Evolutionary conservation across 306 rosid species (phyloP), one percentile per base, ranked within the genome.

Genomic region (Hylodesmum podocarpum): DNA sequence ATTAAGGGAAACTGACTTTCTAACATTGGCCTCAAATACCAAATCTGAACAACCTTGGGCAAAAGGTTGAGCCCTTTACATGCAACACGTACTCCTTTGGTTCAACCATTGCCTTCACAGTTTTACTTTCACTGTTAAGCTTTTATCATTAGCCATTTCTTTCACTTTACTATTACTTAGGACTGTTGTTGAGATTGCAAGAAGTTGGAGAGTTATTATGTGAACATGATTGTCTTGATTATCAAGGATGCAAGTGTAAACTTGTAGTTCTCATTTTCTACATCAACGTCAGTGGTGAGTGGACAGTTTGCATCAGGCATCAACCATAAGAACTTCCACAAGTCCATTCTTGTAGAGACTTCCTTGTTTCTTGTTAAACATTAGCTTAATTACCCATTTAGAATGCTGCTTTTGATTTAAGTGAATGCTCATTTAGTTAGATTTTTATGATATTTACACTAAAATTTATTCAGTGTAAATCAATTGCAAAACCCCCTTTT

Each of bases 401-500:
- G 3, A 65, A 21, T 39, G 34, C 25, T 66, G 13, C 6, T 8
- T 29, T 28, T 61, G 6, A 13, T 36, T 21, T 39, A 21, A 34
- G 19, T 36, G 2, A 16, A 9, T 53, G 29, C n/a, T 22, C 12
- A 18, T 50, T 7, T 50, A 18, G 7, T 18, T 50, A 50, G 12
- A 41, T 5, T 41, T 41, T 41, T 41, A 11, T 12, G 0, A 11
- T 12, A 11, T 12, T 41, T 41, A 13, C 13, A 3, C 15, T 41
- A 41, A 41, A 41, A 44, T 44, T 87, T 83, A 79, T 88, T 89
- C 58, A 85, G 85, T 58, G 85, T 88, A 78, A 85, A 83, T 85
- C 88, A 83, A 85, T 63, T 1, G 88, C 83, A 31, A 78, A 83
- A 83, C 89, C 81, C 81, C 77, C 87, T n/a, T n/a, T n/a, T n/a